Percentiles rank a stretch among this genome's conserved stretches.
Conservation (phyloP, 176 grass and related monocot species). For the Rhynchospora pubera region DNA sequence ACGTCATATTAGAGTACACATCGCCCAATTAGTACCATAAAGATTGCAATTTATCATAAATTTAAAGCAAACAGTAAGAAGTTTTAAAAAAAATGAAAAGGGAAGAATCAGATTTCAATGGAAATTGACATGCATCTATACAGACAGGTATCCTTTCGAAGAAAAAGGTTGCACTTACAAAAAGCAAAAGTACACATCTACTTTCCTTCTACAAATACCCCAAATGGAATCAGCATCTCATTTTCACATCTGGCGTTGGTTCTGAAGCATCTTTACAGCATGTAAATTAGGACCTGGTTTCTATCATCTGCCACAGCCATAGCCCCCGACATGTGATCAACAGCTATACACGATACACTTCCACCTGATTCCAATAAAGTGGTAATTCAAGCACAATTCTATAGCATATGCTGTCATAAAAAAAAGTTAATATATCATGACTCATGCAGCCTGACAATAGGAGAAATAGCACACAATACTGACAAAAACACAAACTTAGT, state of each 20-base stretch:
- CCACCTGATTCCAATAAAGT: conserved; percentile 27
- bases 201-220: neutral
- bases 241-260: neutral
- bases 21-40: neutral
- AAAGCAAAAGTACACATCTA: neutral
- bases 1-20: neutral
- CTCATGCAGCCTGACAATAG: neutral
- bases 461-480: neutral
- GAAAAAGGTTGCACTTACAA: neutral
- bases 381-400: neutral
- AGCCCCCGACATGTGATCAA: conserved; percentile 19
- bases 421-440: no score
- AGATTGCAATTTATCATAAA: neutral
- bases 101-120: neutral
- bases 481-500: no score
- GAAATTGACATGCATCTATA: neutral
- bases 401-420: neutral
- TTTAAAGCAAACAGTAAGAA: neutral
- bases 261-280: conserved; percentile 2
- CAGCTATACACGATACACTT: conserved; percentile 31
- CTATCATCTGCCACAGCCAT: conserved; percentile 28
- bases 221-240: neutral
- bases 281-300: conserved; percentile 23
- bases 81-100: neutral
- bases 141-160: neutral